phyloP scores from a whole-genome alignment of 331 rosid species.

The Cucumis variabilis region DNA sequence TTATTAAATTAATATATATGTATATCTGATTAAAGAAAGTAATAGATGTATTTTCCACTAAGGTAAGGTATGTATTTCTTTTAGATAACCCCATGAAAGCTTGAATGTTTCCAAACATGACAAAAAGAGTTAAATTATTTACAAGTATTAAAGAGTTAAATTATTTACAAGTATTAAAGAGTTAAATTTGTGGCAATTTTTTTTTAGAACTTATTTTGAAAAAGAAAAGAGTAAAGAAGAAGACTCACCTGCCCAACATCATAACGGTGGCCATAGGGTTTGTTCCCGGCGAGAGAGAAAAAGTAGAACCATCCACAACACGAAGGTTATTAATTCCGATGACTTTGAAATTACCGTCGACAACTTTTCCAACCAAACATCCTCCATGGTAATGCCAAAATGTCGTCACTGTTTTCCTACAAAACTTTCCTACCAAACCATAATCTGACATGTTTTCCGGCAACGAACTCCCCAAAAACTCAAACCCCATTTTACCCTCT shows the following conservation, averaged over 20 bases:
- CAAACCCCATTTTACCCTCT: not conserved
- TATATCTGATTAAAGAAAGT: no score
- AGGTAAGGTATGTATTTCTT: no score
- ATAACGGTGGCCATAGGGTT: constrained; percentile 37
- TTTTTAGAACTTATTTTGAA: no score
- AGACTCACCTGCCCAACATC: constrained; percentile 39
- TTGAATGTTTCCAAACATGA: no score
- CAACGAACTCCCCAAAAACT: constrained; percentile 29
- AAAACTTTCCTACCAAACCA: constrained; percentile 4
- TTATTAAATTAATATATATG: no score
- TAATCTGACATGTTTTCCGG: constrained; percentile 34
- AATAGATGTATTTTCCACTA: no score
- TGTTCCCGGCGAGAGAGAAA: constrained; percentile 31
- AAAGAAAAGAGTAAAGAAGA: no score
- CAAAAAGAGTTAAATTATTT: no score
- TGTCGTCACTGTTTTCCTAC: constrained; percentile 27
- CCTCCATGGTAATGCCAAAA: constrained; percentile 45
- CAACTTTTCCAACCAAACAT: constrained; percentile 42
- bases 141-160: no score
- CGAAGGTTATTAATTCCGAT: constrained; percentile 25
- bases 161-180: no score
- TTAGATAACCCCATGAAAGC: no score
- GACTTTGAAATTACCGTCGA: constrained; percentile 23
- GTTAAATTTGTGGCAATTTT: no score
- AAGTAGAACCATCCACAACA: constrained; percentile 39